Conservation (phyloP, 2,329 filamentous ascomycete species). For the Corinectria fuckeliana region DNA sequence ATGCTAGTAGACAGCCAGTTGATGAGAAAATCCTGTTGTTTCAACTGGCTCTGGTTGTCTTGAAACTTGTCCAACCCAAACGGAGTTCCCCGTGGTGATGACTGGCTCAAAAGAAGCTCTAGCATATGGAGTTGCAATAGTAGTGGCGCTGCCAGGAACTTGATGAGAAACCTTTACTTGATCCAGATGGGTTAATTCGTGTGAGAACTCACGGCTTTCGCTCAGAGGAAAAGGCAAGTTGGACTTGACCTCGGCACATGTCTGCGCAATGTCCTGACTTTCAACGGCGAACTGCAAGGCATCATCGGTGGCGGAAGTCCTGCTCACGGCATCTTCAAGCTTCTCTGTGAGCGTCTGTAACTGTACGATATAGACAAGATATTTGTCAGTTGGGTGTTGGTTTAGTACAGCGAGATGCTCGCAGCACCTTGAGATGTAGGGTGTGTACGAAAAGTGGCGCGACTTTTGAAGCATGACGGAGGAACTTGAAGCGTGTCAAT, state of each 20-base stretch:
- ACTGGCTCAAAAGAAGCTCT: conserved; percentile 39
- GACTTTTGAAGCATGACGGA: conserved; percentile 42
- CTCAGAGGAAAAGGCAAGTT: conserved; percentile 34
- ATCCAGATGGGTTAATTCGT: accelerated
- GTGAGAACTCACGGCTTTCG: conserved; percentile 41
- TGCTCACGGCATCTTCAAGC: conserved; percentile 32
- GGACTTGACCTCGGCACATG: conserved; percentile 26
- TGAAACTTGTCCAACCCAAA: conserved; percentile 38
- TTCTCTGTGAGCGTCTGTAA: conserved; percentile 37
- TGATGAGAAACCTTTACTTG: neutral
- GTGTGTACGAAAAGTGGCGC: conserved; percentile 29
- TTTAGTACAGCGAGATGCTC: conserved; percentile 24
- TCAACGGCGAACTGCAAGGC: conserved; percentile 12
- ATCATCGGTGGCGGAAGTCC: neutral
- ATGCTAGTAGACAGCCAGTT: conserved; percentile 41
- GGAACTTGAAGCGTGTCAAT: conserved; percentile 24
- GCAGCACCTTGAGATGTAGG: conserved; percentile 36
- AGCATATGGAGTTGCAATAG: conserved; percentile 38
- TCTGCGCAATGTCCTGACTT: conserved; percentile 14
- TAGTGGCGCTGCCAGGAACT: conserved; percentile 23
- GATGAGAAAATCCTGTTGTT: conserved; percentile 22
- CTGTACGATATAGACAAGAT: conserved; percentile 33
- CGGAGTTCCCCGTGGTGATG: conserved; percentile 28
- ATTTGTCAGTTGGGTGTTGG: conserved; percentile 33
- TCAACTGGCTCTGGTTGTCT: conserved; percentile 1